Evolutionary conservation across 176 grass and related monocot genomes (phyloP).

Genomic region (Coix lacrymajobi): DNA sequence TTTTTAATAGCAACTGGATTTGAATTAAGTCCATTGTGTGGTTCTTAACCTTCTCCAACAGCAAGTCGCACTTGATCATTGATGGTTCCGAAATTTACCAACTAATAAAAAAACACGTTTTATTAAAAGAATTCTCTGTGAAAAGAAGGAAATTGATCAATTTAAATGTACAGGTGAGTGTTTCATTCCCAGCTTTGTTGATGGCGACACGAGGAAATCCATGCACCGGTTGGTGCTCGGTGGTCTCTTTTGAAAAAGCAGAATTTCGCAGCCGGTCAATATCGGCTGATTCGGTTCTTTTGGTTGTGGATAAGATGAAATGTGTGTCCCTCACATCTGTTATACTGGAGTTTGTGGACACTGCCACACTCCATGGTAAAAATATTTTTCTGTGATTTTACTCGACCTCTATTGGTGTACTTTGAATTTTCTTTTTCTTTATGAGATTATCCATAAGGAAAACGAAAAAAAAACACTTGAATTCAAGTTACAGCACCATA

Average conservation of each 20-base stretch:
- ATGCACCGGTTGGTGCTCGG: not conserved
- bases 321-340: not conserved
- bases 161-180: not conserved
- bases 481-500: not conserved
- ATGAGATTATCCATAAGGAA: not conserved
- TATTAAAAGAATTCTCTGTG: not conserved
- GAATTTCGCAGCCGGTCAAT: not conserved
- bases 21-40: not conserved
- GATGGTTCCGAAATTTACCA: not conserved
- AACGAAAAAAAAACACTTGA: not conserved
- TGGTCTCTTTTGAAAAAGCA: not conserved
- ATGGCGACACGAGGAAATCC: constrained; percentile 4
- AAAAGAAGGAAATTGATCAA: not conserved
- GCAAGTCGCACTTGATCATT: not conserved
- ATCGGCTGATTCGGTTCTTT: not conserved
- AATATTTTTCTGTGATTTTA: not conserved
- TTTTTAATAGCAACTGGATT: not conserved
- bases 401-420: not conserved
- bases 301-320: constrained; percentile 18
- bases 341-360: constrained; percentile 4
- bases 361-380: not conserved
- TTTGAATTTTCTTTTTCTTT: not conserved
- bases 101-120: not conserved
- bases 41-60: not conserved
- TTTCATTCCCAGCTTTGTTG: not conserved